Percentiles rank a stretch among this genome's conserved stretches.
phyloP scores from a whole-genome alignment of 768 basidiomycete species.

The Suillus spraguei region DNA sequence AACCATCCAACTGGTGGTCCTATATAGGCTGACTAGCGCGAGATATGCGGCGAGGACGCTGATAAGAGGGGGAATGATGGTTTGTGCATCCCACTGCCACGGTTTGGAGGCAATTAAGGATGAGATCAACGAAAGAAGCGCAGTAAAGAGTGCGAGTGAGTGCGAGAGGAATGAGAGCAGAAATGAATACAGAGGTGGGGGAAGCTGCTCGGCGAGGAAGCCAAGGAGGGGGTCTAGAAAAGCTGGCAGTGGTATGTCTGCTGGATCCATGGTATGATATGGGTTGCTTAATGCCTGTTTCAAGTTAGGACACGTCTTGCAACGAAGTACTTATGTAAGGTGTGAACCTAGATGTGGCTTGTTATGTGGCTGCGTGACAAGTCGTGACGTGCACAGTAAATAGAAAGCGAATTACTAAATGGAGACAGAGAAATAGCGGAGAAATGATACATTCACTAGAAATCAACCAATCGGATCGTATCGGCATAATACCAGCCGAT shows the following conservation, averaged over 20 bases:
- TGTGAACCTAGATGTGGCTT: background rate
- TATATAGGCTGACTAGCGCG: constrained; percentile 75
- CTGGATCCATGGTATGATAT: constrained; percentile 14
- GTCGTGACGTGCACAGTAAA: background rate
- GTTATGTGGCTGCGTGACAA: constrained; percentile 3
- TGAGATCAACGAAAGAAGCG: constrained; percentile 48
- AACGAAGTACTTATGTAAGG: background rate
- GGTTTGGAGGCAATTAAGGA: constrained; percentile 54
- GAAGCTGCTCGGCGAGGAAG: constrained; percentile 56
- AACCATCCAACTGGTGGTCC: constrained; percentile 76
- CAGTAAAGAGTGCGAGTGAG: constrained; percentile 49
- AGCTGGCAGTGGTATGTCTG: constrained; percentile 44
- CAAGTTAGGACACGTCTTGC: constrained; percentile 8
- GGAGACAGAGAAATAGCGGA: constrained; percentile 4
- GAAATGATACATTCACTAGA: constrained; percentile 4
- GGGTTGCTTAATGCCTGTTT: background rate
- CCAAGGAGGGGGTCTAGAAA: constrained; percentile 56
- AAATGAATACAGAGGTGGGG: constrained; percentile 55
- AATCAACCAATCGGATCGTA: constrained; percentile 30
- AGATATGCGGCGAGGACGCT: constrained; percentile 74
- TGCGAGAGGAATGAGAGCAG: constrained; percentile 55
- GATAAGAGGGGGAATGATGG: constrained; percentile 72
- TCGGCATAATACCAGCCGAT: constrained; percentile 20
- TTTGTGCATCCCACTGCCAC: constrained; percentile 66
- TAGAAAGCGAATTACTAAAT: constrained; percentile 10